Conservation (phyloP, 2,329 filamentous ascomycete species). For the Claviceps sp. region DNA sequence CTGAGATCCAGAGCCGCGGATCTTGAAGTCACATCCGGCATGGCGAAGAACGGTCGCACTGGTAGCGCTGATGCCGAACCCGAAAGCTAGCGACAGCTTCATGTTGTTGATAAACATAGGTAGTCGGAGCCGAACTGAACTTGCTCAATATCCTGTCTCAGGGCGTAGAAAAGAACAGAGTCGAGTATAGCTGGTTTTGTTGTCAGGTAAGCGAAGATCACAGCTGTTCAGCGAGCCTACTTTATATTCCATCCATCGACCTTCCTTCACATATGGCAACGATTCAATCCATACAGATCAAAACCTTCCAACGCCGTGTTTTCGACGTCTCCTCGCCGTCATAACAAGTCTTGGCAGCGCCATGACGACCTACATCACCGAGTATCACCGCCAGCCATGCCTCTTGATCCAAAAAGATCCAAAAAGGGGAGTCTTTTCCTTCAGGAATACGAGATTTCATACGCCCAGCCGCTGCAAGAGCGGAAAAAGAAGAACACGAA, state of each 20-base stretch:
- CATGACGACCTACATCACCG: background rate
- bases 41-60: conserved; percentile 8
- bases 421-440: too few relatives aligned
- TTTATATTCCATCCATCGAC: background rate
- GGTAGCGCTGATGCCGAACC: conserved; percentile 7
- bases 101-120: background rate
- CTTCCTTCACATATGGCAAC: too few relatives aligned
- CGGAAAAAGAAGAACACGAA: background rate
- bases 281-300: too few relatives aligned
- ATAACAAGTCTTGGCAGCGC: background rate
- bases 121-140: background rate
- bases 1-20: conserved; percentile 32
- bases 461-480: background rate
- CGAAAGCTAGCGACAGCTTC: conserved; percentile 5
- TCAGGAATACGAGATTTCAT: background rate
- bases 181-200: background rate
- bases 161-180: too few relatives aligned
- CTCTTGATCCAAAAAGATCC: too few relatives aligned
- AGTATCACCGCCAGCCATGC: background rate
- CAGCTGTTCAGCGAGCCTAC: background rate
- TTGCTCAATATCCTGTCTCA: too few relatives aligned
- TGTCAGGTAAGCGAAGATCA: background rate
- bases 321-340: background rate
- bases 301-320: too few relatives aligned
- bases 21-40: conserved; percentile 26